These are phyloP conservation scores for Microthyrium microscopicum DNA, from an alignment of 2,329 filamentous ascomycete species.

Conservation along the genomic window DNA sequence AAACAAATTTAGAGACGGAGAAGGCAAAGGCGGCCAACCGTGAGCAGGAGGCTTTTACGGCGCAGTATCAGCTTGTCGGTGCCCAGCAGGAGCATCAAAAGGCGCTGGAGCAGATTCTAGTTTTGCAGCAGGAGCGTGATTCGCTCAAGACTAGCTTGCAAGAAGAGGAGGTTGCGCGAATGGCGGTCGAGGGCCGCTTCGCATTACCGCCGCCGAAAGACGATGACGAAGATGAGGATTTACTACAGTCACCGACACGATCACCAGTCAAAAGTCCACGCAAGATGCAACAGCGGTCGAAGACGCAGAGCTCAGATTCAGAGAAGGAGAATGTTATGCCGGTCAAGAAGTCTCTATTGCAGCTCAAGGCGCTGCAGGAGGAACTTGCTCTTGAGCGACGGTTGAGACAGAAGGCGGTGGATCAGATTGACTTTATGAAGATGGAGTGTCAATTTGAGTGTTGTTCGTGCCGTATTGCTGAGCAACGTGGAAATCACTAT, in stretches of 20 bases:
- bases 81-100: constrained; percentile 51
- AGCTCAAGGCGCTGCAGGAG: constrained; percentile 31
- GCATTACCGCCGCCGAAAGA: constrained; percentile 39
- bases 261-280: constrained; percentile 26
- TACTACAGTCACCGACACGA: constrained; percentile 46
- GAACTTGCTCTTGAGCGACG: constrained; percentile 36
- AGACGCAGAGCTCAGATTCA: constrained; percentile 25
- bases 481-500: constrained; percentile 21
- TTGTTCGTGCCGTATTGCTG: constrained; percentile 39
- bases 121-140: constrained; percentile 59
- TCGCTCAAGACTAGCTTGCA: constrained; percentile 54
- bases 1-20: constrained; percentile 45
- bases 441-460: constrained; percentile 55
- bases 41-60: constrained; percentile 53
- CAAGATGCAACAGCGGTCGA: too few species aligned
- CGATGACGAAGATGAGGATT: constrained; percentile 32
- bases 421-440: constrained; percentile 60
- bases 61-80: constrained; percentile 47
- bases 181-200: constrained; percentile 55
- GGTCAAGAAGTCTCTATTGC: constrained; percentile 20
- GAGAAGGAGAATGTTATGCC: constrained; percentile 31
- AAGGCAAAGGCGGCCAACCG: constrained; percentile 43
- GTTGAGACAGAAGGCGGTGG: constrained; percentile 50
- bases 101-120: constrained; percentile 43
- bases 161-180: constrained; percentile 56